A percentile compares a stretch with the other conserved stretches of the same genome.
These are phyloP conservation scores for Phaseolus coccineus DNA, from an alignment of 331 rosid genomes.

Conservation along the genomic window DNA sequence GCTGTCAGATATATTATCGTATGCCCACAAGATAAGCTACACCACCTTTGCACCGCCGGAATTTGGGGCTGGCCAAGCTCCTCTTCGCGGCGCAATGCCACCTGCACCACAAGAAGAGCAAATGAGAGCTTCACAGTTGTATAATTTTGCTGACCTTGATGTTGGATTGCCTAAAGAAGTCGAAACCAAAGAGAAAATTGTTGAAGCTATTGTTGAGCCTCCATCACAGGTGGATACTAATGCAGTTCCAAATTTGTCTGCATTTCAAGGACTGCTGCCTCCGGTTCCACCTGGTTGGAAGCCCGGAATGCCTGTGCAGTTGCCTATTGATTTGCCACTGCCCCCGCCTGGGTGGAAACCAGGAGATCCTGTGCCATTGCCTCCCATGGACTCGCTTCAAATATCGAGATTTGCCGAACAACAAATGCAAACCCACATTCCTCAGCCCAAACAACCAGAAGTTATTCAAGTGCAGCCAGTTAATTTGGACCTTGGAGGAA, in stretches of 20 bases:
- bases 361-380: conserved; percentile 93
- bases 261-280: conserved; percentile 75
- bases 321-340: conserved; percentile 74
- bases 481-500: conserved; percentile 86
- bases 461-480: conserved; percentile 89
- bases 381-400: conserved; percentile 69
- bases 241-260: conserved; percentile 61
- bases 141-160: conserved; percentile 84
- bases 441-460: conserved; percentile 69
- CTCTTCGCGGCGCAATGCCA: conserved; percentile 85
- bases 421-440: conserved; percentile 59
- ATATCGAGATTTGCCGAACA: conserved; percentile 69
- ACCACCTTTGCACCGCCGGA: conserved; percentile 97
- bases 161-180: conserved; percentile 79
- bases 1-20: conserved; percentile 73
- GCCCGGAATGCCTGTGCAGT: conserved; percentile 92
- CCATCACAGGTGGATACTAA: conserved; percentile 55
- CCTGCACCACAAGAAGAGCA: conserved; percentile 98
- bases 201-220: conserved; percentile 76
- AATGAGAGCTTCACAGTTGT: conserved; percentile 92
- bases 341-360: conserved; percentile 99
- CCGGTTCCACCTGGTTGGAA: conserved; percentile 95
- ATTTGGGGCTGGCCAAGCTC: conserved; percentile 87
- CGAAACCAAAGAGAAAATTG: conserved; percentile 66
- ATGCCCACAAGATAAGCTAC: conserved; percentile 85